Percentiles rank a stretch among this genome's conserved stretches.
These are phyloP conservation scores for Schwanniomyces vanrijiae DNA, from an alignment of 805 yeast species.

Conservation along the genomic window DNA sequence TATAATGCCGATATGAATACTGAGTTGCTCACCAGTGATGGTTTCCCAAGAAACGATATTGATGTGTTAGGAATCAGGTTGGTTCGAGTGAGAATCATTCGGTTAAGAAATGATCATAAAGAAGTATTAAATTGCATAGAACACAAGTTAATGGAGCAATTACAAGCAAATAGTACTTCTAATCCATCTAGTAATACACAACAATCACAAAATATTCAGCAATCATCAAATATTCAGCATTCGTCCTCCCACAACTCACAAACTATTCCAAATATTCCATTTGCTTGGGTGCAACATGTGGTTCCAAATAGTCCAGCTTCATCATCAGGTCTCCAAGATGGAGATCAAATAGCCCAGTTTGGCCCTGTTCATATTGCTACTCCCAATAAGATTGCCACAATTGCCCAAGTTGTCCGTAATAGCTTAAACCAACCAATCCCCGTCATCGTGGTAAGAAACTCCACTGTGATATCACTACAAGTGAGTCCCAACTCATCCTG, in stretches of 20 bases:
- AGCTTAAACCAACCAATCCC: constrained; percentile 29
- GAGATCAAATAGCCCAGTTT: constrained; percentile 56
- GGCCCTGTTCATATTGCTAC: constrained; percentile 57
- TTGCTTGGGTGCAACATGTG: constrained; percentile 55
- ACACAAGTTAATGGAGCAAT: constrained; percentile 44
- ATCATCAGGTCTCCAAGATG: constrained; percentile 47
- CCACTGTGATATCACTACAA: constrained; percentile 14
- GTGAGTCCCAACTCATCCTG: constrained; percentile 52
- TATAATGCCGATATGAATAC: constrained; percentile 64
- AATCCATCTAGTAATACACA: neutral
- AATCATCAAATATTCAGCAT: neutral
- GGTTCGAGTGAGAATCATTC: constrained; percentile 61
- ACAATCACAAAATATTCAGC: neutral
- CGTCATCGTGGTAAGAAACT: constrained; percentile 33
- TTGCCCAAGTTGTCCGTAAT: constrained; percentile 45
- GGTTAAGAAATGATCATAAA: constrained; percentile 68
- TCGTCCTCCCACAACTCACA: neutral
- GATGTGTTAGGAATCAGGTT: constrained; percentile 70
- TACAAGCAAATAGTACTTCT: constrained; percentile 17
- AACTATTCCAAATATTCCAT: constrained; percentile 37
- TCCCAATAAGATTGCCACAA: constrained; percentile 46
- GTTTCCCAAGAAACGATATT: constrained; percentile 82
- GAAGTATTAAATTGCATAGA: constrained; percentile 49
- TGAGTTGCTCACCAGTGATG: constrained; percentile 65
- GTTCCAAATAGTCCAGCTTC: constrained; percentile 56